Conservation (phyloP, 163 green algal species). For the Scenedesmus sp. region DNA sequence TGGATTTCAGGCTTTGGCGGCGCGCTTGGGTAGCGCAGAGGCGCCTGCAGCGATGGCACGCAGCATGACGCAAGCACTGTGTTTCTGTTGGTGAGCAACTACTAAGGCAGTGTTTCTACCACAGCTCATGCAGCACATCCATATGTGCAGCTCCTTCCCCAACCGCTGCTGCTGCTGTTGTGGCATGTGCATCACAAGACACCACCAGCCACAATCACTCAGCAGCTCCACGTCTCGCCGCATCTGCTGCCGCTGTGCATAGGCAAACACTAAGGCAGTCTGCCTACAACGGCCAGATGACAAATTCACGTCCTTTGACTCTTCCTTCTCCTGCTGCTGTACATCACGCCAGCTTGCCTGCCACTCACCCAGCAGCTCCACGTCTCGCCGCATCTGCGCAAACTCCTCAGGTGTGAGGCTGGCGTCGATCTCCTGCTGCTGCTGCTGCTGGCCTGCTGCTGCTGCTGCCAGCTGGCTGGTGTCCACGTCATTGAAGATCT, state of each 20-base stretch:
- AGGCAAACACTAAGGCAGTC: background rate
- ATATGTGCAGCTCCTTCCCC: background rate
- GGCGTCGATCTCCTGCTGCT: slow-evolving; percentile 31
- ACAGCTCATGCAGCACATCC: background rate
- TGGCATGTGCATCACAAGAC: background rate
- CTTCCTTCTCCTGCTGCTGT: no score
- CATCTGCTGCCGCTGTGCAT: slow-evolving; percentile 46
- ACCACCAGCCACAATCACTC: slow-evolving; percentile 56
- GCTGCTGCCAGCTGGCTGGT: background rate
- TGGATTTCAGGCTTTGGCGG: slow-evolving; percentile 67
- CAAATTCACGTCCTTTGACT: background rate
- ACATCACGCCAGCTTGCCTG: background rate
- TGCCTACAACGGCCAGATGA: background rate
- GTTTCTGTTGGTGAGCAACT: background rate
- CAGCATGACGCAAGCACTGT: background rate
- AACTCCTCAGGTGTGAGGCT: slow-evolving; percentile 68
- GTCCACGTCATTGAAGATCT: slow-evolving; percentile 48
- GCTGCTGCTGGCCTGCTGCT: background rate
- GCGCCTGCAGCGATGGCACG: slow-evolving; percentile 61
- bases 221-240: slow-evolving; percentile 73
- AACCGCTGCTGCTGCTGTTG: background rate
- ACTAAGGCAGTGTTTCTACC: no score
- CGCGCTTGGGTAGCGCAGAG: slow-evolving; percentile 74
- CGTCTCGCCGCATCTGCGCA: slow-evolving; percentile 70
- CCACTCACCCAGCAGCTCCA: slow-evolving; percentile 72